phyloP scores from a whole-genome alignment of 2,329 filamentous ascomycete genomes.

The Allantophomopsis cytisporea region DNA sequence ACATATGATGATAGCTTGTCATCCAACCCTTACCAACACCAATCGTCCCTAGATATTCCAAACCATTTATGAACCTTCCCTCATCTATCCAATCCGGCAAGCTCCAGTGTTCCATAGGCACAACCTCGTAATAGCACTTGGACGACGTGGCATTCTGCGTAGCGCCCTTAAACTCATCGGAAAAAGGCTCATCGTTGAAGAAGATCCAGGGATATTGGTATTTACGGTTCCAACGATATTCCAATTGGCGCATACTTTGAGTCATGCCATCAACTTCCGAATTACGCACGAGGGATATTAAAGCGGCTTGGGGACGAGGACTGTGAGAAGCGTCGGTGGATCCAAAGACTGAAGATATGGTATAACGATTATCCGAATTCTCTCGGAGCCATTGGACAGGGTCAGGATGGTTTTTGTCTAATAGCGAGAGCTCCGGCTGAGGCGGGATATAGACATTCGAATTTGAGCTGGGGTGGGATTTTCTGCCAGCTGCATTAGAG shows the following conservation, averaged over 20 bases:
- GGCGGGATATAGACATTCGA: too few species aligned
- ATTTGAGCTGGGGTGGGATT: too few species aligned
- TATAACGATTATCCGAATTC: constrained; percentile 19
- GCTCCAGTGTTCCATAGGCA: constrained; percentile 86
- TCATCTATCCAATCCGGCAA: constrained; percentile 92
- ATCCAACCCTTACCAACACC: constrained; percentile 98
- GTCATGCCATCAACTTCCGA: constrained; percentile 55
- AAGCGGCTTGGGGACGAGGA: constrained; percentile 20
- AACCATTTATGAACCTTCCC: constrained; percentile 75
- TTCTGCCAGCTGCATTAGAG: too few species aligned
- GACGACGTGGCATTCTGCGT: constrained; percentile 59
- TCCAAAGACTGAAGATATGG: constrained; percentile 5
- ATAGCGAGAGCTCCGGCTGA: too few species aligned
- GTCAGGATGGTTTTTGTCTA: constrained; percentile 7
- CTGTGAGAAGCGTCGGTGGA: background rate
- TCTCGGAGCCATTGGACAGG: constrained; percentile 18
- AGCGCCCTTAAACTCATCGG: constrained; percentile 58
- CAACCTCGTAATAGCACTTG: constrained; percentile 56
- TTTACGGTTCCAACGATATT: constrained; percentile 66
- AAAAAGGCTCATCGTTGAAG: constrained; percentile 71
- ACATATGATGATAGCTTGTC: constrained; percentile 97
- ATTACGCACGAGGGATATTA: constrained; percentile 61
- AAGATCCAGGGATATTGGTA: constrained; percentile 81
- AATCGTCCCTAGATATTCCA: constrained; percentile 79
- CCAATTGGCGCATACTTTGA: constrained; percentile 58